Conservation (phyloP, 1,139 yeast genomes). For the Arxiozyma slooffiae region DNA sequence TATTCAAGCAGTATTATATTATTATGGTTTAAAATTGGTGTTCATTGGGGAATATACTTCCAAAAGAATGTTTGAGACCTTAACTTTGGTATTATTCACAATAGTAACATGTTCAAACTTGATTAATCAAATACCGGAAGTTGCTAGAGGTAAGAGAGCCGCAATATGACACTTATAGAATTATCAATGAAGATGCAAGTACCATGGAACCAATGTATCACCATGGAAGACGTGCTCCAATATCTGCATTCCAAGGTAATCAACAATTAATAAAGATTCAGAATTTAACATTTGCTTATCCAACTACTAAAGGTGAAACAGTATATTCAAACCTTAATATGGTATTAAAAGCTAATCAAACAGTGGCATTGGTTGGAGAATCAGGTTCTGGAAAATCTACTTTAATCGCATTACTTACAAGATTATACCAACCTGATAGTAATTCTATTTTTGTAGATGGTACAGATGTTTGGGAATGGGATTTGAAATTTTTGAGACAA, state of each 20-base stretch:
- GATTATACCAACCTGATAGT: constrained; percentile 39
- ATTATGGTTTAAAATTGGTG: constrained; percentile 66
- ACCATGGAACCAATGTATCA: constrained; percentile 6
- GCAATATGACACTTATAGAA: constrained; percentile 44
- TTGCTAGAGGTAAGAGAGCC: constrained; percentile 68
- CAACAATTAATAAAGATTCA: constrained; percentile 33
- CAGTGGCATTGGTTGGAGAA: constrained; percentile 59
- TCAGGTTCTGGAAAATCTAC: constrained; percentile 84
- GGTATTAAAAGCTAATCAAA: constrained; percentile 37
- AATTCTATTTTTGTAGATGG: constrained; percentile 34
- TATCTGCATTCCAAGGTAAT: constrained; percentile 15
- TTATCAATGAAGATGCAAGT: constrained; percentile 30
- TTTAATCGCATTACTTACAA: constrained; percentile 41
- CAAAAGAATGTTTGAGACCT: constrained; percentile 53
- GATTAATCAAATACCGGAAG: constrained; percentile 59
- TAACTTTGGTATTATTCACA: constrained; percentile 66
- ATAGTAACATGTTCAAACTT: constrained; percentile 52
- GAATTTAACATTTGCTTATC: constrained; percentile 43
- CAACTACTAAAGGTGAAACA: constrained; percentile 22
- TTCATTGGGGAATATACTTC: constrained; percentile 46
- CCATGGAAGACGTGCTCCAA: constrained; percentile 14
- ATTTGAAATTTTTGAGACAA: constrained; percentile 42
- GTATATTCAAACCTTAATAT: constrained; percentile 38
- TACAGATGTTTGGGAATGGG: constrained; percentile 39
- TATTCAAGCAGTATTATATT: constrained; percentile 62